These are phyloP conservation scores for Maudiozyma barnettii DNA, from an alignment of 805 yeast species.

Conservation along the genomic window DNA sequence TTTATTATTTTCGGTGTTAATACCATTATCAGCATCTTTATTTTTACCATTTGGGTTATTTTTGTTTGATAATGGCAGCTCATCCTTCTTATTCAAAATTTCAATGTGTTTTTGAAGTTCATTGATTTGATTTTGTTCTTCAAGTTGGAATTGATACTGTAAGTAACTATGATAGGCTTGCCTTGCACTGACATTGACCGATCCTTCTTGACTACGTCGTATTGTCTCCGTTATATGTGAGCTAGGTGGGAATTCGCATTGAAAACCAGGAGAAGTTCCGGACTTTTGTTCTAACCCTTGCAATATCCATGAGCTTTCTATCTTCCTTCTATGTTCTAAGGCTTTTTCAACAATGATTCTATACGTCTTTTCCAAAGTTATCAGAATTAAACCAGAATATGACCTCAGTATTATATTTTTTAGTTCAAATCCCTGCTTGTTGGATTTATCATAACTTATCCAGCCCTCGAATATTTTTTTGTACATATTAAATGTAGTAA, in stretches of 20 bases:
- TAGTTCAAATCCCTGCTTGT: slow-evolving; percentile 1
- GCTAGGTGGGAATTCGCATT: not conserved
- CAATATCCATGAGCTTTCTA: slow-evolving; percentile 7
- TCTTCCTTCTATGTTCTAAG: slow-evolving; percentile 12
- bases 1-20: not conserved
- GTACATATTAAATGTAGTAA: slow-evolving; percentile 8
- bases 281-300: not conserved
- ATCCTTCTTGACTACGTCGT: not conserved
- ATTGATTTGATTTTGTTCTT: not conserved
- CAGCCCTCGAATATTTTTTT: slow-evolving; percentile 8
- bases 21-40: not conserved
- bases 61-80: not conserved
- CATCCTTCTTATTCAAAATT: not conserved
- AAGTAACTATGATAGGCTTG: not conserved
- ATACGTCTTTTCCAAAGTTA: slow-evolving; percentile 10
- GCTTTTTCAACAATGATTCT: slow-evolving; percentile 15
- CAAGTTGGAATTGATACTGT: slow-evolving; percentile 1
- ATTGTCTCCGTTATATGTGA: not conserved
- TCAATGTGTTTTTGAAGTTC: not conserved
- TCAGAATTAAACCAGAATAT: slow-evolving; percentile 4
- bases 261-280: not conserved
- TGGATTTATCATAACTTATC: slow-evolving; percentile 2
- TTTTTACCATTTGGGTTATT: not conserved
- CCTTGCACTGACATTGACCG: not conserved
- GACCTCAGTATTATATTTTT: slow-evolving; percentile 7